Conservation (phyloP, 1,139 yeast species). For the Protomyces inouyei region DNA sequence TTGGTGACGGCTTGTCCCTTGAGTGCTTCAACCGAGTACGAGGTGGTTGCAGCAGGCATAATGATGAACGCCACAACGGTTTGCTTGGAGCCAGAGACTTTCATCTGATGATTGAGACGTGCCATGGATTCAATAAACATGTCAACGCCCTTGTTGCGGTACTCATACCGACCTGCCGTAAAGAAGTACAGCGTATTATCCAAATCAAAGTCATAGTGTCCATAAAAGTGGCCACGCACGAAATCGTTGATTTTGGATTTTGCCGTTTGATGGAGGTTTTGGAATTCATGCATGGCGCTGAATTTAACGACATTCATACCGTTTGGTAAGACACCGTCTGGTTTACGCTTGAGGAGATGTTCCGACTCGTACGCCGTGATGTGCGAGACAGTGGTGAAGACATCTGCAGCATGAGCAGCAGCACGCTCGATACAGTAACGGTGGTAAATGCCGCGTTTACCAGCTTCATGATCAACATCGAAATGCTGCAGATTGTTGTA, state of each 20-base stretch:
- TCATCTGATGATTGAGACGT: slow-evolving; percentile 81
- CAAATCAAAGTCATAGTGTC: slow-evolving; percentile 89
- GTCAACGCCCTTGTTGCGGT: slow-evolving; percentile 94
- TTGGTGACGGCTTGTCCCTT: slow-evolving; percentile 95
- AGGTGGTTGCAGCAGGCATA: slow-evolving; percentile 94
- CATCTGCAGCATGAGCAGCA: slow-evolving; percentile 94
- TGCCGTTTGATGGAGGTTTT: slow-evolving; percentile 85
- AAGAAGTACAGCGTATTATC: slow-evolving; percentile 91
- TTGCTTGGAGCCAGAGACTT: slow-evolving; percentile 74
- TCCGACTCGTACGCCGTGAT: slow-evolving; percentile 94
- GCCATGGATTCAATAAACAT: slow-evolving; percentile 91
- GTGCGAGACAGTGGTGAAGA: slow-evolving; percentile 93
- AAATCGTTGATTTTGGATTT: slow-evolving; percentile 92
- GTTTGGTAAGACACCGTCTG: slow-evolving; percentile 96
- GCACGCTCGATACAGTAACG: slow-evolving; percentile 95
- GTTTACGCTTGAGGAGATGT: slow-evolving; percentile 86
- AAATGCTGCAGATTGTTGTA: slow-evolving; percentile 85
- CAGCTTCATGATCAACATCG: slow-evolving; percentile 97
- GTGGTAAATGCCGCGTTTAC: slow-evolving; percentile 94
- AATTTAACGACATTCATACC: slow-evolving; percentile 94
- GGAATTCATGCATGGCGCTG: slow-evolving; percentile 97
- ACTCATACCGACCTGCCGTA: slow-evolving; percentile 96
- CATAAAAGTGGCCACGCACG: slow-evolving; percentile 94
- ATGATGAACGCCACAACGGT: slow-evolving; percentile 97
- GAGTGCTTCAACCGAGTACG: slow-evolving; percentile 91